Conservation (phyloP, 495 filamentous ascomycete genomes). For the Astrocystis sublimbata region DNA sequence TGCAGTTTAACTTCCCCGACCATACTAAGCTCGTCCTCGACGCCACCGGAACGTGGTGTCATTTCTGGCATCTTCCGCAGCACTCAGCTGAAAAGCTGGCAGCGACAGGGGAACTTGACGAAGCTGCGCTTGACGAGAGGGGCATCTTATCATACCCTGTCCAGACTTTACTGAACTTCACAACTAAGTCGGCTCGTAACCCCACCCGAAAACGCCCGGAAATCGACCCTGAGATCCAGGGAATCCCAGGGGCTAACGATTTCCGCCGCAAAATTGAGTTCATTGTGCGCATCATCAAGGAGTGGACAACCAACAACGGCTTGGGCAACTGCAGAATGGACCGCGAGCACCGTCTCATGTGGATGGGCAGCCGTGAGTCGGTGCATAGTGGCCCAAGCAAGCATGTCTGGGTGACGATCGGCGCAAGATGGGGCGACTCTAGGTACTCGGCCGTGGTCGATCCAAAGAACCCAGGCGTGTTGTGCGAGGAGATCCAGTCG, state of each 20-base stretch:
- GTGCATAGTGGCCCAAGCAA: constrained; percentile 59
- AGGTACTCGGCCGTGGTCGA: constrained; percentile 53
- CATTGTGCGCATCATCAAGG: constrained; percentile 65
- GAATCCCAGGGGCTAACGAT: constrained; percentile 73
- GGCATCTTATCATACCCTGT: constrained; percentile 62
- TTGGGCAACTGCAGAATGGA: constrained; percentile 61
- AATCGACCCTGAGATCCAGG: constrained; percentile 58
- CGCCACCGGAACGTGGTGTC: constrained; percentile 70
- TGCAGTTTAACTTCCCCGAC: constrained; percentile 95
- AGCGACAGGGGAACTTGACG: constrained; percentile 62
- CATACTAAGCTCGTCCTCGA: constrained; percentile 91
- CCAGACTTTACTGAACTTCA: constrained; percentile 58
- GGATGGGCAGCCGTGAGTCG: constrained; percentile 69
- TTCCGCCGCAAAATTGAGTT: constrained; percentile 79
- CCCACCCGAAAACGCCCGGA: constrained; percentile 49
- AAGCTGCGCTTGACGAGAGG: constrained; percentile 63
- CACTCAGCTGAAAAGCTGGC: constrained; percentile 65
- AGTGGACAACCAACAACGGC: constrained; percentile 72
- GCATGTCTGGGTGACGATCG: constrained; percentile 83
- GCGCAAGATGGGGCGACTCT: constrained; percentile 71
- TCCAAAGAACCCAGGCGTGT: constrained; percentile 47
- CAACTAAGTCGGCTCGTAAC: constrained; percentile 43
- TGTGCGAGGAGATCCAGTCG: constrained; percentile 50
- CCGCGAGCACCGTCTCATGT: constrained; percentile 56
- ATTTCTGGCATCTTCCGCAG: constrained; percentile 80